A percentile compares a stretch with the other conserved stretches of the same genome.
phyloP scores from a whole-genome alignment of 1,139 yeast species.

The Pichia sp. region DNA sequence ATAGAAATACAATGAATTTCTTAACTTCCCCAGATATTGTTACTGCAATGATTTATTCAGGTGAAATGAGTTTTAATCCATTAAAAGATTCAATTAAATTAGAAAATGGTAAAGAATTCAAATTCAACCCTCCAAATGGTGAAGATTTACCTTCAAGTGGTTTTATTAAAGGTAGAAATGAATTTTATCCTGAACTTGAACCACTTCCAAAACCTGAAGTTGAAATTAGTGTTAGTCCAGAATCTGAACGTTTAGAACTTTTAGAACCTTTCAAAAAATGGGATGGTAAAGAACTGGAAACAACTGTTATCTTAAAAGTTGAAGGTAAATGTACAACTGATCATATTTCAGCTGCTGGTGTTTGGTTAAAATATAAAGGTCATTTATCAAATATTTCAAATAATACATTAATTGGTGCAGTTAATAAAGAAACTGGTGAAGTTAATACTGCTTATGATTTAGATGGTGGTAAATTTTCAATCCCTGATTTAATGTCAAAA shows the following conservation, averaged over 20 bases:
- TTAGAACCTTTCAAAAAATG: conserved; percentile 85
- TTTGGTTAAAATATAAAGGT: conserved; percentile 98
- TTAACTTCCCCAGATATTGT: conserved; percentile 96
- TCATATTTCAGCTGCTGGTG: conserved; percentile 98
- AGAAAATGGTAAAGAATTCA: conserved; percentile 63
- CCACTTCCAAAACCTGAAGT: conserved; percentile 72
- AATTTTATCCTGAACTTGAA: conserved; percentile 76
- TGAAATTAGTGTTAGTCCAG: conserved; percentile 66
- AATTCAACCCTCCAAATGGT: conserved; percentile 76
- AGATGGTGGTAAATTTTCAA: conserved; percentile 70
- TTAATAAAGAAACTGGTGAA: conserved; percentile 92
- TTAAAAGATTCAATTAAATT: conserved; percentile 64
- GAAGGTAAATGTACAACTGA: conserved; percentile 98
- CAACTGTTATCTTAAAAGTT: conserved; percentile 77
- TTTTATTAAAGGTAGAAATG: conserved; percentile 73
- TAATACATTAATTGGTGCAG: conserved; percentile 95
- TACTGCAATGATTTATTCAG: conserved; percentile 93
- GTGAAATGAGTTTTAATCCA: conserved; percentile 86
- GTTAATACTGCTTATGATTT: conserved; percentile 86
- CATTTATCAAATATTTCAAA: conserved; percentile 92
- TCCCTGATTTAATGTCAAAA: conserved; percentile 94
- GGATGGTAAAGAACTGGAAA: conserved; percentile 73
- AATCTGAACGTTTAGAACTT: conserved; percentile 73
- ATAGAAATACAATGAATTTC: conserved; percentile 93
- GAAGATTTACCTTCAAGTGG: conserved; percentile 79